Base-by-base conservation (phyloP, 768 basidiomycete species). In the Kwoniella europaea region DNA sequence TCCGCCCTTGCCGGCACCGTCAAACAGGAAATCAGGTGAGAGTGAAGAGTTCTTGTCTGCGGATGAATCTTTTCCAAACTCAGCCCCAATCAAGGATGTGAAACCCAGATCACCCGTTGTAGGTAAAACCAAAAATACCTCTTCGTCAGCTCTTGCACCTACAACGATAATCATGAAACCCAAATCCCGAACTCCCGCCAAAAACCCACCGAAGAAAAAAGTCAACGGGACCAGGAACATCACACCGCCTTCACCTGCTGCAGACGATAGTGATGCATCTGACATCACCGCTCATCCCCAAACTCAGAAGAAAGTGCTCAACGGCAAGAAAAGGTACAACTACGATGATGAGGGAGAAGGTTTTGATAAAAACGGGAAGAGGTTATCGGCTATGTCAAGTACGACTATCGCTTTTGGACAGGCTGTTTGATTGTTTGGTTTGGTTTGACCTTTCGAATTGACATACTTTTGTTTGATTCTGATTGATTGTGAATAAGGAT, bases 31-130 rank as follows among this genome's bases (percentile, higher is more conserved):
- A 20, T 46, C 52, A 54, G 52, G 27, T 1, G 57, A 29, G 1
- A 64, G 53, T 22, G 63, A 64, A 22, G 63, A 64, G n/a, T 64
- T 64, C 63, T 22, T 64, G 2, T 64, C 63, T 35, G 63, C 63
- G 0, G 53, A 64, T 22, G 63, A 64, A 64, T 27, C 20, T 27
- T 58, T 58, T 10, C 29, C 22, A 24, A 35, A 35, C 35, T 1
- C 35, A 35, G 35, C 5, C 35, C 18, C 59, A 10, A 1, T 43
- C n/a, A 22, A 1, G n/a, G 24, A 6, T 6, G 7, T 35, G 0
- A 35, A 35, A 6, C 3, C 54, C 9, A 56, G 35, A 59, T 41
- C 57, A 10, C 12, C 20, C 20, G 4, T 15, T 16, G 24, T 24
- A 4, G 12, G n/a, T 12, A 56, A 3, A 2, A n/a, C 15, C 42